Percentiles rank a stretch among this genome's conserved stretches.
Evolutionary conservation across 2,329 filamentous ascomycete species (phyloP).

Genomic region (Penicillium verrucosum): DNA sequence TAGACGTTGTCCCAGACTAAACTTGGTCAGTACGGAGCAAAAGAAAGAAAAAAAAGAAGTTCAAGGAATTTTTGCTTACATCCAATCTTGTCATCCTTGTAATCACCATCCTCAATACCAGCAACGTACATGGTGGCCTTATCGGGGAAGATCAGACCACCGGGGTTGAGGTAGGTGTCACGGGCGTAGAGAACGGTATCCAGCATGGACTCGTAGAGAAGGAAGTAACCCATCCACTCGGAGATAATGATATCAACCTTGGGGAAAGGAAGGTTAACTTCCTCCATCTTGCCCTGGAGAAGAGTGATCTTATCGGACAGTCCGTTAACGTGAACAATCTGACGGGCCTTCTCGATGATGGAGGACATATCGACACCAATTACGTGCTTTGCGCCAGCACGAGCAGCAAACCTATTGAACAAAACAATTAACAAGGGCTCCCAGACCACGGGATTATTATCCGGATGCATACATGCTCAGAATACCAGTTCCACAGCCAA

Average conservation of each 20-base stretch:
- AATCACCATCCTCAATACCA: slow-evolving; percentile 96
- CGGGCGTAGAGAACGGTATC: slow-evolving; percentile 96
- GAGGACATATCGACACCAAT: slow-evolving; percentile 99
- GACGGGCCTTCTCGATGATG: slow-evolving; percentile 96
- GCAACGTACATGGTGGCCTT: slow-evolving; percentile 97
- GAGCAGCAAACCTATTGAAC: slow-evolving; percentile 79
- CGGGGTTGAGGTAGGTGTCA: slow-evolving; percentile 82
- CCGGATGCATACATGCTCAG: slow-evolving; percentile 76
- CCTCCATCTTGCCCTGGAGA: slow-evolving; percentile 99
- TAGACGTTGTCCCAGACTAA: slow-evolving; percentile 99
- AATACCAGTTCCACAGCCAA: slow-evolving; percentile 95
- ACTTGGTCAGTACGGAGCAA: slow-evolving; percentile 23
- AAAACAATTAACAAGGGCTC: slow-evolving; percentile 17
- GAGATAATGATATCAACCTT: slow-evolving; percentile 99
- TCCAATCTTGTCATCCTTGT: slow-evolving; percentile 99
- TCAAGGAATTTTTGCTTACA: slow-evolving; percentile 59
- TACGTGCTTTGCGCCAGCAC: slow-evolving; percentile 95
- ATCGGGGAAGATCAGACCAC: slow-evolving; percentile 95
- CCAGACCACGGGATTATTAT: slow-evolving; percentile 5
- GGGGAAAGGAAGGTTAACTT: slow-evolving; percentile 86
- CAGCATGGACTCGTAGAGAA: slow-evolving; percentile 98
- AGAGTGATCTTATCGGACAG: slow-evolving; percentile 95
- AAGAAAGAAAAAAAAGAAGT: neutral
- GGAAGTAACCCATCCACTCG: slow-evolving; percentile 99
- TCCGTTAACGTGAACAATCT: slow-evolving; percentile 91